A percentile compares a stretch with the other conserved stretches of the same genome.
Evolutionary conservation across 2,329 filamentous ascomycete species (phyloP).

Genomic region (Phaeosphaeria sp.): DNA sequence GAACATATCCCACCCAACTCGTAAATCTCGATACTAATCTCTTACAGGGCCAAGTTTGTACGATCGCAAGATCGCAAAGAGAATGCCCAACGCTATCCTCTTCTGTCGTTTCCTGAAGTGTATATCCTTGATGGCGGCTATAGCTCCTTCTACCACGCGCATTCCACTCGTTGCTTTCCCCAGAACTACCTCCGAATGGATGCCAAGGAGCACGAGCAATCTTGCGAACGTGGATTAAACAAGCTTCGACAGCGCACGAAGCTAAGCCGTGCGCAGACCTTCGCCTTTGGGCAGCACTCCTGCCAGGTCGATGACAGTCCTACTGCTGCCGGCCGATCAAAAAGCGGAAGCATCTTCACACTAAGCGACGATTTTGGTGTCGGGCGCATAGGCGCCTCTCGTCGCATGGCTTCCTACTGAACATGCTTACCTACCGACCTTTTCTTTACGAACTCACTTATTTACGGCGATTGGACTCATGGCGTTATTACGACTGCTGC

Average conservation of each 20-base stretch:
- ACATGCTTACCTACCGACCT: constrained; percentile 27
- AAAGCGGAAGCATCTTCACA: constrained; percentile 38
- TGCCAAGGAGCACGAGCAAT: constrained; percentile 86
- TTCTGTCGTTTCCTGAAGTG: constrained; percentile 91
- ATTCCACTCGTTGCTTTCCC: constrained; percentile 83
- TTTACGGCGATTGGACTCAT: constrained; percentile 43
- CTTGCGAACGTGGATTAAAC: constrained; percentile 93
- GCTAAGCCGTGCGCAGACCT: constrained; percentile 87
- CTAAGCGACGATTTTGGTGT: constrained; percentile 40
- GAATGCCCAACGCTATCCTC: constrained; percentile 87
- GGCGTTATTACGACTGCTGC: constrained; percentile 46
- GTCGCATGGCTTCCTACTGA: constrained; percentile 50
- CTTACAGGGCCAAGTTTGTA: constrained; percentile 76
- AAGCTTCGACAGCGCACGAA: constrained; percentile 90
- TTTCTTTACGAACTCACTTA: constrained; percentile 40
- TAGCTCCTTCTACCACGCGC: constrained; percentile 84
- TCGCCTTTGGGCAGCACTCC: constrained; percentile 83
- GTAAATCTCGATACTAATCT: constrained; percentile 21
- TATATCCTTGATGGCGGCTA: constrained; percentile 98
- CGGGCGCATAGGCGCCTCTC: constrained; percentile 42
- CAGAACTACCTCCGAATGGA: constrained; percentile 98
- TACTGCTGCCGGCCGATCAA: constrained; percentile 51
- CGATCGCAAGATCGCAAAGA: constrained; percentile 84
- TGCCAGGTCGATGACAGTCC: constrained; percentile 69
- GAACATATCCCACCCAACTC: not conserved